Percentiles rank a stretch among this genome's conserved stretches.
phyloP scores from a whole-genome alignment of 2,329 filamentous ascomycete genomes.

The Aspergillus japonicus region DNA sequence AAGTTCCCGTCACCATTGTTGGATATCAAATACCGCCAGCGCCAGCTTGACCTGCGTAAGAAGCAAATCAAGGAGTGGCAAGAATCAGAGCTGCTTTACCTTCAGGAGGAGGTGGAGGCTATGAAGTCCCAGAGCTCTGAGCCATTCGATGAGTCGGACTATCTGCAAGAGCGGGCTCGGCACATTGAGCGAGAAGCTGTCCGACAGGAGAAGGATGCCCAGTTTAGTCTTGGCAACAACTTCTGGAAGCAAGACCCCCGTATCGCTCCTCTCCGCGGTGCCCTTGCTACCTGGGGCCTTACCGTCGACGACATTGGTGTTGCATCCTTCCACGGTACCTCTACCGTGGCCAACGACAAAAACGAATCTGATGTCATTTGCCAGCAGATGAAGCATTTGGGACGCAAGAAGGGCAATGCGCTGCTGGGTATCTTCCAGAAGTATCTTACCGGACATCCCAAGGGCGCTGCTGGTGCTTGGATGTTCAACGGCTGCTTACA shows the following conservation, averaged over 20 bases:
- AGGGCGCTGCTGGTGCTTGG: constrained; percentile 98
- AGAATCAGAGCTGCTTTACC: constrained; percentile 87
- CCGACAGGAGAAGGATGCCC: constrained; percentile 88
- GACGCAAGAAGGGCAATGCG: constrained; percentile 93
- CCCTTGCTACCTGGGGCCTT: constrained; percentile 94
- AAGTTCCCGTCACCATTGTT: constrained; percentile 94
- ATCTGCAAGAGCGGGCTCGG: constrained; percentile 75
- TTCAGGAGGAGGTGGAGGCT: constrained; percentile 87
- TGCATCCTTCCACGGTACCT: constrained; percentile 98
- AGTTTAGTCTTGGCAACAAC: constrained; percentile 91
- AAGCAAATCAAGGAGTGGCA: constrained; percentile 96
- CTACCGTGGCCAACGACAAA: constrained; percentile 98
- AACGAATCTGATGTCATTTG: constrained; percentile 98
- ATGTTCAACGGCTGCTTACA: constrained; percentile 99
- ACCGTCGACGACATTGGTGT: constrained; percentile 94
- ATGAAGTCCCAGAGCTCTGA: constrained; percentile 74
- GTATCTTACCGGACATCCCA: constrained; percentile 96
- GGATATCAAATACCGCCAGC: constrained; percentile 94
- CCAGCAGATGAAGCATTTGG: constrained; percentile 91
- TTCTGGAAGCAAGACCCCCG: constrained; percentile 97
- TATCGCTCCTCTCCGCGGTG: constrained; percentile 93
- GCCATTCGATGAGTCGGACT: constrained; percentile 79
- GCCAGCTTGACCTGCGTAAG: constrained; percentile 91
- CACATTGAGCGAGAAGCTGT: constrained; percentile 87
- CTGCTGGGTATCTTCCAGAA: constrained; percentile 98